Base-by-base conservation (phyloP, 495 filamentous ascomycete species). In the Melanomma pulvis-pyrius region DNA sequence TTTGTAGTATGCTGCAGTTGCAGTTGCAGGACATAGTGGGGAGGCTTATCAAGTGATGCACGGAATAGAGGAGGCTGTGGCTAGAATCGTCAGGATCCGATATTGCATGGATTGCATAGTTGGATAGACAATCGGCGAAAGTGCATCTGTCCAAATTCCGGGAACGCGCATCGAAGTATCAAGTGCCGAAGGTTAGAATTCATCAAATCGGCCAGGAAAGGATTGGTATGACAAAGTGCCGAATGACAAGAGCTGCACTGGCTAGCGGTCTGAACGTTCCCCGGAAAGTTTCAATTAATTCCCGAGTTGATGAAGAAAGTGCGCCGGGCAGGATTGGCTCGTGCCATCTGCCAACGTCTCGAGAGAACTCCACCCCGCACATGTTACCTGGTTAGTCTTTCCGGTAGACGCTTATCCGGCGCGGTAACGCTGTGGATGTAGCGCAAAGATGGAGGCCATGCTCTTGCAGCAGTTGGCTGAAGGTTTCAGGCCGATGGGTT, bases 371-470 rank as follows among this genome's bases (percentile, higher is more conserved):
- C 39, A 44, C 39, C 54, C 54, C 53, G 55, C 63, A 52, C 22
- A 48, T 54, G 49, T n/a, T 60, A 34, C 51, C 46, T 50, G 55
- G 15, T 68, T 39, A 68, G 9, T 25, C 39, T 61, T 69, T 72
- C 24, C 61, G 69, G 56, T 68, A 72, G 13, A 72, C 60, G 60
- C 41, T 61, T 50, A 72, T 72, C 32, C 55, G 65, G 17, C 69
- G 65, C 21, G 64, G 69, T 22, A 72, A 47, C 26, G 28, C 52
- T 21, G 64, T 57, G 51, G 61, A 69, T 30, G 65, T 72, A 12
- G 28, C 46, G 54, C 34, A 36, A 29, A 68, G 57, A 57, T 59
- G 25, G 41, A 72, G 51, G 21, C 65, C 65, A 25, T 65, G 48
- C 21, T 65, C 46, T 54, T 62, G 28, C 59, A 72, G 59, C 53